Percentiles rank a stretch among this genome's conserved stretches.
These are phyloP conservation scores for Eimeria acervulina DNA, from an alignment of 169 alveolate species.

Conservation along the genomic window DNA sequence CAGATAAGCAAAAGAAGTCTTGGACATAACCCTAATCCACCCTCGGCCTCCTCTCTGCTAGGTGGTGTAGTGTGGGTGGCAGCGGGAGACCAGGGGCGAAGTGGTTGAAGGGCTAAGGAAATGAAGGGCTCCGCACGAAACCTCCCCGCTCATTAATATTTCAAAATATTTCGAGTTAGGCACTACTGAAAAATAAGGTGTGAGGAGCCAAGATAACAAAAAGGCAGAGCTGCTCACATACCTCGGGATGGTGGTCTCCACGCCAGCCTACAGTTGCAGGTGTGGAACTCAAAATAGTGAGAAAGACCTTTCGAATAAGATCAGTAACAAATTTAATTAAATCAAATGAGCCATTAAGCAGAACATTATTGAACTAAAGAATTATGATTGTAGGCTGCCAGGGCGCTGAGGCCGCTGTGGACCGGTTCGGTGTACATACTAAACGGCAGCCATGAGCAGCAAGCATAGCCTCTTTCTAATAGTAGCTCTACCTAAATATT, in stretches of 20 bases:
- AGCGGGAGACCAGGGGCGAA: not conserved
- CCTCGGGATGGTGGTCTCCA: not conserved
- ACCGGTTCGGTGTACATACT: not conserved
- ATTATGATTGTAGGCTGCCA: not conserved
- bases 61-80: not conserved
- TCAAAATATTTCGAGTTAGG: not conserved
- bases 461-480: not conserved
- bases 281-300: not conserved
- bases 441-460: not conserved
- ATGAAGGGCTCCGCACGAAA: not conserved
- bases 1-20: not conserved
- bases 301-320: not conserved
- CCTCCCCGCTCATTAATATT: not conserved
- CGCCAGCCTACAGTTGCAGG: not conserved
- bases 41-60: not conserved
- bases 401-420: conserved; percentile 44
- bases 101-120: not conserved
- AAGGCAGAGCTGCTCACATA: not conserved
- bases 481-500: not conserved
- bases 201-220: not conserved
- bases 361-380: not conserved
- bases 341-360: not conserved
- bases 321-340: not conserved
- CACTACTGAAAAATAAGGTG: not conserved
- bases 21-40: not conserved